Evolutionary conservation across 306 rosid genomes (phyloP).

Genomic region (Medicago lupulina): DNA sequence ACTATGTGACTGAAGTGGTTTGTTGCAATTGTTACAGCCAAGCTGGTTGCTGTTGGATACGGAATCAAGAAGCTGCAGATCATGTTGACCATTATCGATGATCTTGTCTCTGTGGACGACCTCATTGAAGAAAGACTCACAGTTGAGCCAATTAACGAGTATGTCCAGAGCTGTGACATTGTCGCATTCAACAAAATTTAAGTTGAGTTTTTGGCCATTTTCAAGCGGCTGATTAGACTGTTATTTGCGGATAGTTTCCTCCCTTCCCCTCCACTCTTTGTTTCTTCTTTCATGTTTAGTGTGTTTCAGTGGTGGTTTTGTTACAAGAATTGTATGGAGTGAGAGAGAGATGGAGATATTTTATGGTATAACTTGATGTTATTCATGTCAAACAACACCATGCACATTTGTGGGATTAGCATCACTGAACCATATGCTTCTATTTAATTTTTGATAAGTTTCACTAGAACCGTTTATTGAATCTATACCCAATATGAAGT

Average conservation of each 20-base stretch:
- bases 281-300: slow-evolving; percentile 20
- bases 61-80: slow-evolving; percentile 91
- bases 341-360: slow-evolving; percentile 30
- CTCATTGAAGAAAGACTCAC: slow-evolving; percentile 82
- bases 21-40: slow-evolving; percentile 60
- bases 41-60: slow-evolving; percentile 82
- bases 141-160: slow-evolving; percentile 69
- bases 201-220: slow-evolving; percentile 51
- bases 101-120: slow-evolving; percentile 80
- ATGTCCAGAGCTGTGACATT: slow-evolving; percentile 91
- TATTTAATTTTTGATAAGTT: neutral
- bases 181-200: slow-evolving; percentile 94
- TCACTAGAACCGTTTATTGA: neutral
- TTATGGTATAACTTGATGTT: slow-evolving; percentile 22
- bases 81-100: slow-evolving; percentile 84
- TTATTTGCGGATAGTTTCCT: slow-evolving; percentile 18
- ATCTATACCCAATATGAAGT: too few relatives aligned
- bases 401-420: slow-evolving; percentile 22
- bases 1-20: neutral
- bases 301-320: slow-evolving; percentile 44
- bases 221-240: slow-evolving; percentile 46
- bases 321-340: slow-evolving; percentile 41
- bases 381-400: slow-evolving; percentile 16
- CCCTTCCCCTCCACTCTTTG: neutral
- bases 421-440: slow-evolving; percentile 1